Evolutionary conservation across 768 basidiomycete species (phyloP).

Genomic region (Russula sp.): DNA sequence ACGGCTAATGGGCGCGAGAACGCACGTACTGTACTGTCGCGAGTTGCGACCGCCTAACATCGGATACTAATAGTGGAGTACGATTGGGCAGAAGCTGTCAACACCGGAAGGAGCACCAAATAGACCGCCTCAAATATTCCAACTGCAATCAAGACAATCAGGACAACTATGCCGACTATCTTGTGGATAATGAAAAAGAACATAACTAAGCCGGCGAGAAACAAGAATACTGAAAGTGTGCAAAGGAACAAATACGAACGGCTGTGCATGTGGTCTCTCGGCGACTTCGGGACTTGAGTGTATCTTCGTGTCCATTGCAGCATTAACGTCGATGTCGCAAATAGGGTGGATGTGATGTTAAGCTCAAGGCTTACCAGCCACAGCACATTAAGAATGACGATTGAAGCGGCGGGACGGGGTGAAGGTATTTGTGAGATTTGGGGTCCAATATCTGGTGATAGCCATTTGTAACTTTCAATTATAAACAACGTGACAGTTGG

Average conservation of each 20-base stretch:
- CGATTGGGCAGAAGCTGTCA: slow-evolving; percentile 15
- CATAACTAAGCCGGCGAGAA: slow-evolving; percentile 47
- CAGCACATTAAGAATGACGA: slow-evolving; percentile 16
- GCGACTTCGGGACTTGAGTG: slow-evolving; percentile 12
- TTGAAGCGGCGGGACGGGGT: neutral
- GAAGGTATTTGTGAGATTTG: neutral
- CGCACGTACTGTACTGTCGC: no score
- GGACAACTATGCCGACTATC: slow-evolving; percentile 1
- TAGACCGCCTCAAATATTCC: slow-evolving; percentile 9
- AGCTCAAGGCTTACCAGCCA: slow-evolving; percentile 26
- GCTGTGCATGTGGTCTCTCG: no score
- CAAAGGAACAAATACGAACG: no score
- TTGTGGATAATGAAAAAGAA: slow-evolving; percentile 40
- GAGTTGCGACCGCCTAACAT: neutral
- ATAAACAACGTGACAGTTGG: slow-evolving; percentile 30
- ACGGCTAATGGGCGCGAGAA: no score
- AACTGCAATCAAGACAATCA: neutral
- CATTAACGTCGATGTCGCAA: slow-evolving; percentile 15
- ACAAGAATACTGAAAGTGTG: slow-evolving; percentile 39
- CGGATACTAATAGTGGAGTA: slow-evolving; percentile 8
- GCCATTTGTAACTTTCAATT: slow-evolving; percentile 26
- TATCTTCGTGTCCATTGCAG: slow-evolving; percentile 1
- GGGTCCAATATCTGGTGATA: slow-evolving; percentile 15
- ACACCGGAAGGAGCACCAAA: neutral
- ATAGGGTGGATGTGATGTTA: slow-evolving; percentile 20